These are phyloP conservation scores for Gremmenia infestans DNA, from an alignment of 2,329 filamentous ascomycete species.

Conservation along the genomic window DNA sequence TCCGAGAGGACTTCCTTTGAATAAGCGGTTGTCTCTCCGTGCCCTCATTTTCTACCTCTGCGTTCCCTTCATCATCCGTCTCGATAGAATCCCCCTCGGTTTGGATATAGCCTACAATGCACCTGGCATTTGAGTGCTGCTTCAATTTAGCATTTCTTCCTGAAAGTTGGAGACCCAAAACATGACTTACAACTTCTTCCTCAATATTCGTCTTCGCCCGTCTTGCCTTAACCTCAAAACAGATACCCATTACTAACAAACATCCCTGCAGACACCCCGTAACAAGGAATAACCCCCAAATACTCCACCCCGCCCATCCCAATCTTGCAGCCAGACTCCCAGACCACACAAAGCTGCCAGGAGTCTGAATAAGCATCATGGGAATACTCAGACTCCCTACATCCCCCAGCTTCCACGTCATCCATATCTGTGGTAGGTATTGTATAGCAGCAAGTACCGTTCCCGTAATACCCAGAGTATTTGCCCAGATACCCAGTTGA, in stretches of 20 bases:
- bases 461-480: slow-evolving; percentile 74
- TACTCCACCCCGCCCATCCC: slow-evolving; percentile 84
- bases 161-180: neutral
- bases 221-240: slow-evolving; percentile 54
- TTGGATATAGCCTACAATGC: slow-evolving; percentile 14
- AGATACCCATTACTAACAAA: slow-evolving; percentile 73
- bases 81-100: slow-evolving; percentile 11
- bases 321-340: slow-evolving; percentile 75
- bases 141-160: neutral
- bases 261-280: slow-evolving; percentile 82
- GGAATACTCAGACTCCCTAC: slow-evolving; percentile 89
- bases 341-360: slow-evolving; percentile 85
- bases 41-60: slow-evolving; percentile 19
- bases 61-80: slow-evolving; percentile 25
- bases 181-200: slow-evolving; percentile 9
- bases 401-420: slow-evolving; percentile 78
- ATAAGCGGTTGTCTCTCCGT: slow-evolving; percentile 23
- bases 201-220: slow-evolving; percentile 12
- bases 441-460: slow-evolving; percentile 78
- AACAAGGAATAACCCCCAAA: slow-evolving; percentile 86
- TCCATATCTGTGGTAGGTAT: slow-evolving; percentile 93
- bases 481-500: slow-evolving; percentile 73
- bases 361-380: slow-evolving; percentile 98
- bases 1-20: slow-evolving; percentile 14
- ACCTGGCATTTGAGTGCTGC: slow-evolving; percentile 7